phyloP scores from a whole-genome alignment of 768 basidiomycete species.

The Leucogyrophana mollusca region DNA sequence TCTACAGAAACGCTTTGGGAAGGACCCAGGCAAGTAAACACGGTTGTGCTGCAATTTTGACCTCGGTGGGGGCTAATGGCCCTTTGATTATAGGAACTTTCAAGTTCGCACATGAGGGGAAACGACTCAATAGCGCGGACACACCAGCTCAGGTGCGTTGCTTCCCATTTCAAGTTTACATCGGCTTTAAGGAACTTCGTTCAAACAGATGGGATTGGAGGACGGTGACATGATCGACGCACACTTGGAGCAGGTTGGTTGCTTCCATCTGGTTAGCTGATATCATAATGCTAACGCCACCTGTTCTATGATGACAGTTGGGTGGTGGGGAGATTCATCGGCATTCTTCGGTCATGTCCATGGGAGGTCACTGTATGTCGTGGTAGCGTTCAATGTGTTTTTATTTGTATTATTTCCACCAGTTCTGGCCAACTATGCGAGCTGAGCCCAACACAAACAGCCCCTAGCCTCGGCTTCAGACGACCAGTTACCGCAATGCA shows the following conservation, averaged over 20 bases:
- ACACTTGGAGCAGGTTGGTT: conserved; percentile 51
- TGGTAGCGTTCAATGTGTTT: no score
- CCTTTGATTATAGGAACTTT: conserved; percentile 48
- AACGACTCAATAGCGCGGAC: conserved; percentile 43
- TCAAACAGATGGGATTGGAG: conserved; percentile 52
- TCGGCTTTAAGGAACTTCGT: not conserved
- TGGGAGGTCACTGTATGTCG: no score
- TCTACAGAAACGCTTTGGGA: conserved; percentile 54
- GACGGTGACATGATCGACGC: conserved; percentile 66
- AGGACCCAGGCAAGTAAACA: conserved; percentile 47
- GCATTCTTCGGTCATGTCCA: no score
- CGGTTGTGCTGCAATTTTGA: not conserved
- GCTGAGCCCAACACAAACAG: no score
- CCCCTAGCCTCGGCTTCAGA: no score
- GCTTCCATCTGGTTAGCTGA: not conserved
- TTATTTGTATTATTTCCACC: no score
- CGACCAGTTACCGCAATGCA: no score
- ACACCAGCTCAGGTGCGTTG: conserved; percentile 53
- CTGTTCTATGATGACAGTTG: conserved; percentile 11
- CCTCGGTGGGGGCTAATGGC: no score
- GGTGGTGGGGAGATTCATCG: conserved; percentile 14
- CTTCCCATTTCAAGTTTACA: conserved; percentile 3
- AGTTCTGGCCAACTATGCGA: no score
- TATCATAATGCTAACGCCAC: not conserved
- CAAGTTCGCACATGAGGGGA: conserved; percentile 58